phyloP scores from a whole-genome alignment of 2,329 filamentous ascomycete genomes.

The Magnaporthales sp. region DNA sequence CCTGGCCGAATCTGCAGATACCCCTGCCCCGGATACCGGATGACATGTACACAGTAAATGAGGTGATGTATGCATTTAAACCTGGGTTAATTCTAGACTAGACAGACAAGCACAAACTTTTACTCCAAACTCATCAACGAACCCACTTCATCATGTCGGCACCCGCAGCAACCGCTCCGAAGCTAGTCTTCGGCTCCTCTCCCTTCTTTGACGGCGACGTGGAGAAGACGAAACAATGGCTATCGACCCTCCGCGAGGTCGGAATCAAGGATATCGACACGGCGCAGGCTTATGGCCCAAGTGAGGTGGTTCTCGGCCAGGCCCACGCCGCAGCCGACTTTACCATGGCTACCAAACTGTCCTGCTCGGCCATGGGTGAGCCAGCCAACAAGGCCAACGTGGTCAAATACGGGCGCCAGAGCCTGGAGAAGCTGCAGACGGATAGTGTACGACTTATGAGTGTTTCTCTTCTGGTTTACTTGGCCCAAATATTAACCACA shows the following conservation, averaged over 20 bases:
- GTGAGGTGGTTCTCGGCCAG: slow-evolving; percentile 14
- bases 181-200: background rate
- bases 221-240: background rate
- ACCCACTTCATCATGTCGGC: background rate
- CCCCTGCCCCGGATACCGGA: too few relatives aligned
- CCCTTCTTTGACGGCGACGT: background rate
- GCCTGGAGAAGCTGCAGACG: slow-evolving; percentile 13
- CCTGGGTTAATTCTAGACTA: too few relatives aligned
- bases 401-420: slow-evolving; percentile 10
- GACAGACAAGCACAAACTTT: too few relatives aligned
- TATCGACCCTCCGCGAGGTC: background rate
- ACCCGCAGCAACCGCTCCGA: background rate
- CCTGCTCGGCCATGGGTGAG: background rate
- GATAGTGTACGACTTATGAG: background rate
- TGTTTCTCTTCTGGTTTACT: slow-evolving; percentile 7
- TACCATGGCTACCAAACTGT: slow-evolving; percentile 17
- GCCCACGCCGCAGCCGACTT: slow-evolving; percentile 12
- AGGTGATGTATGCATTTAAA: too few relatives aligned
- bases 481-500: too few relatives aligned
- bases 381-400: slow-evolving; percentile 12
- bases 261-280: slow-evolving; percentile 15
- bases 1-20: too few relatives aligned
- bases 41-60: too few relatives aligned
- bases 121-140: too few relatives aligned
- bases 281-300: slow-evolving; percentile 13